Percentiles rank a stretch among this genome's conserved stretches.
Conservation (phyloP, 2,329 filamentous ascomycete genomes). For the Pseudogymnoascus sp. region DNA sequence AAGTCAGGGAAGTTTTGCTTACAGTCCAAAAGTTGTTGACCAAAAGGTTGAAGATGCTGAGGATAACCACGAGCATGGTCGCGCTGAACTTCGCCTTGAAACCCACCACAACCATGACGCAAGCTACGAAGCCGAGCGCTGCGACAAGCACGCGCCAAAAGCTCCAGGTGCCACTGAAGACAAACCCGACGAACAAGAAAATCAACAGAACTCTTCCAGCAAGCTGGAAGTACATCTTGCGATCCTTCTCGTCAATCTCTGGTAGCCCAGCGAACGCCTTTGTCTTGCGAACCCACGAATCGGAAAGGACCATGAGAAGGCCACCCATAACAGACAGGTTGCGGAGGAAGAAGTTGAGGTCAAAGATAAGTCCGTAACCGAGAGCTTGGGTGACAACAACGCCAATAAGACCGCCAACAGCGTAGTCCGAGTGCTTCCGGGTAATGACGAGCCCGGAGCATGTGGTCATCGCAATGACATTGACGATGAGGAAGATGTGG, state of each 20-base stretch:
- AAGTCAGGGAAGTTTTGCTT: conserved; percentile 35
- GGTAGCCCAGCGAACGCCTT: conserved; percentile 94
- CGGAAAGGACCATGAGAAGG: conserved; percentile 93
- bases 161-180: conserved; percentile 91
- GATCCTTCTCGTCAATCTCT: conserved; percentile 94
- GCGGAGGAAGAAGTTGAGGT: conserved; percentile 99
- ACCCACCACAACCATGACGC: conserved; percentile 96
- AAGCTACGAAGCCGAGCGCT: conserved; percentile 77
- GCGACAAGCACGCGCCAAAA: conserved; percentile 82
- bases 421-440: conserved; percentile 88
- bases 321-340: conserved; percentile 97
- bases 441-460: conserved; percentile 84
- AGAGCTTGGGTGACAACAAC: conserved; percentile 91
- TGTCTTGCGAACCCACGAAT: conserved; percentile 96
- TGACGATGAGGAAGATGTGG: conserved; percentile 84
- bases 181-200: conserved; percentile 94
- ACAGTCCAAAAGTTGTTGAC: conserved; percentile 99
- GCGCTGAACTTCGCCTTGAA: conserved; percentile 99
- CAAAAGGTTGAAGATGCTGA: conserved; percentile 92
- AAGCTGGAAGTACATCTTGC: conserved; percentile 99
- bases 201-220: conserved; percentile 91
- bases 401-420: conserved; percentile 78
- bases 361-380: conserved; percentile 95
- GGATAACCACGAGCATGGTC: conserved; percentile 84
- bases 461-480: conserved; percentile 77